Base-by-base conservation (phyloP, 495 filamentous ascomycete species). In the Aspergillus sclerotioniger region DNA sequence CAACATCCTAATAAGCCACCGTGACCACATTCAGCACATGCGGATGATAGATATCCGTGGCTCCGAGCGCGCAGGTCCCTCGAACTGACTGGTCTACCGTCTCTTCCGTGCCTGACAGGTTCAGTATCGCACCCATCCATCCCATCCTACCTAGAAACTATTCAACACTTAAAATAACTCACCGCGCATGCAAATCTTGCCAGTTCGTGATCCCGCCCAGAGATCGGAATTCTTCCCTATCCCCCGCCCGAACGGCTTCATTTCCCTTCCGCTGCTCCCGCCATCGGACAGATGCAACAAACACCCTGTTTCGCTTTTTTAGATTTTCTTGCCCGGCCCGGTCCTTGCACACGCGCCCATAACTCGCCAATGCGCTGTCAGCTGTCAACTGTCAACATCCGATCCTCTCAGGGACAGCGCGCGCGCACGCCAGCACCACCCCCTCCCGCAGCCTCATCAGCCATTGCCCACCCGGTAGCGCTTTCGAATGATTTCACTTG, bases 111-210 rank as follows among this genome's bases (percentile, higher is more conserved):
- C 21, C 46, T 49, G 21, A 31, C 21, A 49, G 2, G 25, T 28
- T 28, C 46, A 49, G 21, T 29, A 1, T 49, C 10, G n/a, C n/a
- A n/a, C n/a, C n/a, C n/a, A n/a, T n/a, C n/a, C n/a, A n/a, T n/a
- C n/a, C n/a, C n/a, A n/a, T n/a, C n/a, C n/a, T n/a, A 17, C 7
- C 45, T 20, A 48, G 20, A 13, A 5, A 17, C 12, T 15, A 21
- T 10, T 10, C 6, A 6, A 6, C 6, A 10, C 32, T 33, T 6
- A 33, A 33, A 33, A 10, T 10, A 10, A 16, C 47, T 50, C 19
- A 29, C 47, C 47, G 25, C 47, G 29, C 50, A 52, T 16, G 28
- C n/a, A 19, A 32, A 32, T 15, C 16, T 21, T 60, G 58, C 55
- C 45, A 20, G 7, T 32, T 32, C 47, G 20, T 19, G 33, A 41